These are phyloP conservation scores for Geotrichum macrosporum DNA, from an alignment of 1,139 yeast species.

Conservation along the genomic window DNA sequence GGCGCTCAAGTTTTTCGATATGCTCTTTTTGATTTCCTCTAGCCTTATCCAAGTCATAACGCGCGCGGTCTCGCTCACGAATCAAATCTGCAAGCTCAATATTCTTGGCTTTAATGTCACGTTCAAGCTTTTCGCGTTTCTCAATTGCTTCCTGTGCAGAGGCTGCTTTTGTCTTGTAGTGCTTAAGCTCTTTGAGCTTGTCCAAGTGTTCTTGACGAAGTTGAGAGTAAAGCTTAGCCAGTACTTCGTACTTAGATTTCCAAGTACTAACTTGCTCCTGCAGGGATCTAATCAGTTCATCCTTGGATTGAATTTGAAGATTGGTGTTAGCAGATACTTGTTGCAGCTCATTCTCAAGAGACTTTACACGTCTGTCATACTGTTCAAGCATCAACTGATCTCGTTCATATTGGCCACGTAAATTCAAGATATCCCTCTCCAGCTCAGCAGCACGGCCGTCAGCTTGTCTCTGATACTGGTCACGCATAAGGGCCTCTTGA, in stretches of 20 bases:
- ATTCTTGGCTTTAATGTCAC: slow-evolving; percentile 79
- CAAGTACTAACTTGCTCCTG: slow-evolving; percentile 77
- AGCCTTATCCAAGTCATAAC: slow-evolving; percentile 72
- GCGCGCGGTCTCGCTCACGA: slow-evolving; percentile 84
- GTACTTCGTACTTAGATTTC: slow-evolving; percentile 83
- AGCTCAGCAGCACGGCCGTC: slow-evolving; percentile 77
- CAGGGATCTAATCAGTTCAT: slow-evolving; percentile 61
- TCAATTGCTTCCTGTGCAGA: slow-evolving; percentile 91
- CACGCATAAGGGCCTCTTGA: slow-evolving; percentile 65
- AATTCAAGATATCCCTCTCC: slow-evolving; percentile 72
- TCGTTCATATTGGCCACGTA: slow-evolving; percentile 79
- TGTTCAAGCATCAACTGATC: slow-evolving; percentile 82
- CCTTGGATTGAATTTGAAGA: slow-evolving; percentile 72
- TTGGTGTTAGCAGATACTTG: slow-evolving; percentile 62
- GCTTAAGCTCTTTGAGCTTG: slow-evolving; percentile 71
- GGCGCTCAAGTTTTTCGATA: slow-evolving; percentile 62
- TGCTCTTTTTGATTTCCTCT: slow-evolving; percentile 65
- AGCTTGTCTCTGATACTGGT: slow-evolving; percentile 70
- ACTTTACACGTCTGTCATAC: slow-evolving; percentile 80
- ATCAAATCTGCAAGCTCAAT: slow-evolving; percentile 85
- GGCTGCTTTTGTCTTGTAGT: slow-evolving; percentile 81
- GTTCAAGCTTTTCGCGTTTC: slow-evolving; percentile 76
- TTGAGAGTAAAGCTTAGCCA: slow-evolving; percentile 87
- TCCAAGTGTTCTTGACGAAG: slow-evolving; percentile 88
- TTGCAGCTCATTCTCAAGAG: slow-evolving; percentile 68